phyloP scores from a whole-genome alignment of 768 basidiomycete genomes.

The Dacryopinax primogenitus region DNA sequence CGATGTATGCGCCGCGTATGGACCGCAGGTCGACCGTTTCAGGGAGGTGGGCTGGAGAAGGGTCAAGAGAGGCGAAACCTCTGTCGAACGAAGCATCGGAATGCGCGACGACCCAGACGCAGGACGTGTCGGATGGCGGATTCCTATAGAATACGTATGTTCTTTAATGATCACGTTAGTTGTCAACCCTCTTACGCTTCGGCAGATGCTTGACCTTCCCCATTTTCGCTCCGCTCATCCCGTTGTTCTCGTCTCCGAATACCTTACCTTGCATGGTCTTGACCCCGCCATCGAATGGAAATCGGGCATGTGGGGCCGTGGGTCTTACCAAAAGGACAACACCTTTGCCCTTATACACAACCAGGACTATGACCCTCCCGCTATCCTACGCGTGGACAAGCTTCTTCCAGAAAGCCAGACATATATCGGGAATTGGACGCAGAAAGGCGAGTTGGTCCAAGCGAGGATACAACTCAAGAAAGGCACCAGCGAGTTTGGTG shows the following conservation, averaged over 20 bases:
- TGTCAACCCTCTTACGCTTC: neutral
- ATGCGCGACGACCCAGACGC: neutral
- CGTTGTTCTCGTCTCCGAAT: slow-evolving; percentile 35
- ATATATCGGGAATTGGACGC: slow-evolving; percentile 21
- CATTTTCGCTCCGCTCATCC: slow-evolving; percentile 29
- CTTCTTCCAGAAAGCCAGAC: slow-evolving; percentile 22
- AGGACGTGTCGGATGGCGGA: slow-evolving; percentile 26
- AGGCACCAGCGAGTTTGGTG: slow-evolving; percentile 19
- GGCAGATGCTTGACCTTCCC: slow-evolving; percentile 33
- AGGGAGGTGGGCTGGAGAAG: neutral
- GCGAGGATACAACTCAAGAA: slow-evolving; percentile 18
- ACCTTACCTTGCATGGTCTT: slow-evolving; percentile 32
- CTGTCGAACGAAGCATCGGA: neutral
- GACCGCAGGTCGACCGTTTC: neutral
- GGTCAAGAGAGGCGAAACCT: neutral
- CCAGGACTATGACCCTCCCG: slow-evolving; percentile 31
- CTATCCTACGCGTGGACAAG: slow-evolving; percentile 30
- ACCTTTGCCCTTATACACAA: slow-evolving; percentile 31
- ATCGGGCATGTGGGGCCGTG: slow-evolving; percentile 31
- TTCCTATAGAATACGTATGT: slow-evolving; percentile 23
- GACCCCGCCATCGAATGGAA: slow-evolving; percentile 27
- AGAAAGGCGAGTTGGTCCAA: slow-evolving; percentile 17
- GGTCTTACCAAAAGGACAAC: slow-evolving; percentile 27
- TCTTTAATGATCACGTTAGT: neutral
- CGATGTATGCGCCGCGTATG: slow-evolving; percentile 1